Evolutionary conservation across 2,329 filamentous ascomycete species (phyloP).

Genomic region (Monosporascus sp.): DNA sequence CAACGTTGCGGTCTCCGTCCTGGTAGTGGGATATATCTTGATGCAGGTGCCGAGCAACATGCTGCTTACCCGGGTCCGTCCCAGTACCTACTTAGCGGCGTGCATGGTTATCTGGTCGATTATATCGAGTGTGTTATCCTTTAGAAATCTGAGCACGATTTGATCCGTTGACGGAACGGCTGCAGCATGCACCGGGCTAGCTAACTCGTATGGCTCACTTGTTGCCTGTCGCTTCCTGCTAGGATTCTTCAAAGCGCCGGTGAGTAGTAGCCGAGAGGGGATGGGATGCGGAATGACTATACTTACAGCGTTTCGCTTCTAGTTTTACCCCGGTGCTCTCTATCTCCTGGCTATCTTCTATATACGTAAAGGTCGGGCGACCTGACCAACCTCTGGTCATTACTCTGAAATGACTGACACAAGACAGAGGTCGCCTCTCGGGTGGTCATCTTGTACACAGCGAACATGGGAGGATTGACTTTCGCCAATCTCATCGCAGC

Average conservation of each 20-base stretch:
- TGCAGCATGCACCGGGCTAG: conserved; percentile 29
- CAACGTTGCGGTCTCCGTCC: conserved; percentile 33
- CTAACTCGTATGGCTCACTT: conserved; percentile 28
- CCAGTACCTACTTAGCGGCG: conserved; percentile 35
- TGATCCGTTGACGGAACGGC: too few species aligned
- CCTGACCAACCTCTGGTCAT: not conserved
- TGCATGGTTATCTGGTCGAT: conserved; percentile 37
- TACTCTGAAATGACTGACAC: not conserved
- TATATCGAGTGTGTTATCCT: conserved; percentile 24
- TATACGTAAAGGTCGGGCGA: conserved; percentile 30
- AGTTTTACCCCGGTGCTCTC: conserved; percentile 35
- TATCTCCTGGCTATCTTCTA: conserved; percentile 44
- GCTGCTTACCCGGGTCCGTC: conserved; percentile 36
- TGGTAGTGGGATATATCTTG: conserved; percentile 35
- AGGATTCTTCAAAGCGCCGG: conserved; percentile 33
- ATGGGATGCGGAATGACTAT: not conserved
- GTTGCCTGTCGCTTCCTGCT: conserved; percentile 33
- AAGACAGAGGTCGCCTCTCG: conserved; percentile 21
- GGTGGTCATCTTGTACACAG: conserved; percentile 2
- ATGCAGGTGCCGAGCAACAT: conserved; percentile 36
- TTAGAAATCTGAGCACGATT: too few species aligned
- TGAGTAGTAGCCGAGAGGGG: conserved; percentile 2
- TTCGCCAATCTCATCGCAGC: conserved; percentile 7
- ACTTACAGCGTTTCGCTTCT: not conserved
- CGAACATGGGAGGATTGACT: conserved; percentile 2